Base-by-base conservation (phyloP, 2,329 filamentous ascomycete genomes). In the Anisogramma anomala region DNA sequence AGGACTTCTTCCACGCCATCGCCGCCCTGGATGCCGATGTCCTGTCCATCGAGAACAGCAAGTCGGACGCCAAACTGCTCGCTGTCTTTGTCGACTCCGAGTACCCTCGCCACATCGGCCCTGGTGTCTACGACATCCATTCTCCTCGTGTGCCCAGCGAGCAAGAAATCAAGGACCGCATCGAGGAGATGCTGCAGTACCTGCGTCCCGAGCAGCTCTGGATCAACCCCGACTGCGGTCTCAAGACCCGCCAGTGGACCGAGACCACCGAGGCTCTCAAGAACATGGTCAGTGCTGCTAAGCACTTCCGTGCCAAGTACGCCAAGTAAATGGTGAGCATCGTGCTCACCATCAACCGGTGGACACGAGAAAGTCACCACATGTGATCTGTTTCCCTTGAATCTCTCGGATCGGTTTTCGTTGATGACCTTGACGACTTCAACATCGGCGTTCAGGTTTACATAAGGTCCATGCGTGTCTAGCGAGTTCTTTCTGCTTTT, bases 1-100 rank as follows among this genome's bases (percentile, higher is more conserved):
- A 98, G 73, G 91, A 98, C 76, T 98, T 98, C 79, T 98, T 98
- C 87, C 86, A 96, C 71, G 91, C 91, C 69, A 98, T 98, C 57
- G 86, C 91, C 52, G 89, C 91, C 48, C 82, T 98, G 51, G 91
- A 98, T 63, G 89, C 91, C 50, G 91, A 98, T 68, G 91, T 98
- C 50, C 81, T 98, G 58, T 94, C 85, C 61, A 98, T 98, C 57
- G 91, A 98, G 82, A 98, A 98, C 85, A 93, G 84, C 83, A 98
- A 98, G 83, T 94, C 85, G 57, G 91, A 98, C 60, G 91, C 91
- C 62, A 98, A 98, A 83, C 82, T 98, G 55, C 83, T 98, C 63
- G 84, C 89, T 71, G 91, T 98, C 66, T 98, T 98, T 63, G 85
- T 95, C 55, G 89, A 96, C 65, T 84, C 91, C 69, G 84, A 82